These are phyloP conservation scores for Pichia sp. DNA, from an alignment of 1,139 yeast genomes.

Conservation along the genomic window DNA sequence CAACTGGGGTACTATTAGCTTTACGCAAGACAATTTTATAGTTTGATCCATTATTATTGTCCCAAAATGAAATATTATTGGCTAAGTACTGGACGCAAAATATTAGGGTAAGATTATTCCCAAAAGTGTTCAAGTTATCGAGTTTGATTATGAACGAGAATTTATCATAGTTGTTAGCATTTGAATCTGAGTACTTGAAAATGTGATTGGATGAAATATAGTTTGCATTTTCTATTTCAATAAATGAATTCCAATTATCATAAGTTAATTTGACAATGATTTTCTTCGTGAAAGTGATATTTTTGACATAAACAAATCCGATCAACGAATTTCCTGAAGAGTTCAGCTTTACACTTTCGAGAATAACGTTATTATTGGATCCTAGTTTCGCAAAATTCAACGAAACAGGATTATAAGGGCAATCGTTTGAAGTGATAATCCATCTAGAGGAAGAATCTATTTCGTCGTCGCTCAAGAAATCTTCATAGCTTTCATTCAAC, in stretches of 20 bases:
- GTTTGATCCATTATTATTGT: constrained; percentile 59
- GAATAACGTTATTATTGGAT: constrained; percentile 45
- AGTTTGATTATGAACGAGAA: constrained; percentile 44
- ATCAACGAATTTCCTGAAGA: constrained; percentile 52
- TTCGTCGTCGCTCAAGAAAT: constrained; percentile 12
- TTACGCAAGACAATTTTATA: constrained; percentile 41
- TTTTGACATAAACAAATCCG: constrained; percentile 73
- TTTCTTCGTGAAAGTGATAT: constrained; percentile 59
- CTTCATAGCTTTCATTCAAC: constrained; percentile 21
- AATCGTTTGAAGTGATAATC: constrained; percentile 36
- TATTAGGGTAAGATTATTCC: constrained; percentile 32
- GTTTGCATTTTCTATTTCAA: constrained; percentile 34
- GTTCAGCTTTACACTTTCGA: constrained; percentile 62
- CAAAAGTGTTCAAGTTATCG: constrained; percentile 30
- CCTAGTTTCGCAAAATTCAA: constrained; percentile 38
- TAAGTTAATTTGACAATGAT: constrained; percentile 62
- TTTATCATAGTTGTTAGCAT: constrained; percentile 34
- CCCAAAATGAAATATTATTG: constrained; percentile 61
- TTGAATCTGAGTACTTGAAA: constrained; percentile 28
- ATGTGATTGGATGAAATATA: constrained; percentile 34
- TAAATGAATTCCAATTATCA: constrained; percentile 61
- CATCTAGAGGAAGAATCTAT: constrained; percentile 35
- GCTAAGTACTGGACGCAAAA: constrained; percentile 61
- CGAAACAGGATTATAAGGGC: constrained; percentile 25
- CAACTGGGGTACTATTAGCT: not conserved